Conservation (phyloP, 73 alveolate species). For the Paramecium caudatum region DNA sequence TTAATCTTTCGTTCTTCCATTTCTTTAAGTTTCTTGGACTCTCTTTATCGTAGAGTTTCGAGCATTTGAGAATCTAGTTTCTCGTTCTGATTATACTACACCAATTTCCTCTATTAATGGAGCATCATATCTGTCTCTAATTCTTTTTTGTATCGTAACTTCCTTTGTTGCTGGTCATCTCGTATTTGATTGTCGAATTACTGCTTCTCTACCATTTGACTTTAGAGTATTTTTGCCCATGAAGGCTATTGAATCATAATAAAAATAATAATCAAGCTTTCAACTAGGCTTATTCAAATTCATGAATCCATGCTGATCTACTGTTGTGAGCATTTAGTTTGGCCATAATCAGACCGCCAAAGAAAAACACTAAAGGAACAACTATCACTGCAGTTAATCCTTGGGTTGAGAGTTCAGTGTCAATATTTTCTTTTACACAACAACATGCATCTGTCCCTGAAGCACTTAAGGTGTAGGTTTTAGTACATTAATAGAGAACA, state of each 20-base stretch:
- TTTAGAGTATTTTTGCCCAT: constrained; percentile 15
- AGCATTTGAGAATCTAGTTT: constrained; percentile 25
- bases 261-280: constrained; percentile 34
- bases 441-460: background rate
- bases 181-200: background rate
- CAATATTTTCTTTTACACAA: background rate
- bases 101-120: constrained; percentile 1
- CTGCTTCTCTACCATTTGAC: background rate
- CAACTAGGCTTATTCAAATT: background rate
- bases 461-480: too few relatives aligned
- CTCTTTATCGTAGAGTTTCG: constrained; percentile 49
- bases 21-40: constrained; percentile 25
- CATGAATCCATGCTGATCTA: constrained; percentile 49
- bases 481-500: background rate
- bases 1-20: constrained; percentile 41
- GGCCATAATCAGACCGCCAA: constrained; percentile 57
- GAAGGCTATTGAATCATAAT: background rate
- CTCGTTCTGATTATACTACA: background rate
- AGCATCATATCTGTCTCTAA: constrained; percentile 52
- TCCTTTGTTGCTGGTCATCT: constrained; percentile 26
- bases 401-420: background rate
- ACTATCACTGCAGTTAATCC: constrained; percentile 57
- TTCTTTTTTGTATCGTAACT: constrained; percentile 20
- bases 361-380: constrained; percentile 46
- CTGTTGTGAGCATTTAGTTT: constrained; percentile 59